Percentiles rank a stretch among this genome's conserved stretches.
Evolutionary conservation across 2,329 filamentous ascomycete genomes (phyloP).

Genomic region (Davidsoniella virescens): DNA sequence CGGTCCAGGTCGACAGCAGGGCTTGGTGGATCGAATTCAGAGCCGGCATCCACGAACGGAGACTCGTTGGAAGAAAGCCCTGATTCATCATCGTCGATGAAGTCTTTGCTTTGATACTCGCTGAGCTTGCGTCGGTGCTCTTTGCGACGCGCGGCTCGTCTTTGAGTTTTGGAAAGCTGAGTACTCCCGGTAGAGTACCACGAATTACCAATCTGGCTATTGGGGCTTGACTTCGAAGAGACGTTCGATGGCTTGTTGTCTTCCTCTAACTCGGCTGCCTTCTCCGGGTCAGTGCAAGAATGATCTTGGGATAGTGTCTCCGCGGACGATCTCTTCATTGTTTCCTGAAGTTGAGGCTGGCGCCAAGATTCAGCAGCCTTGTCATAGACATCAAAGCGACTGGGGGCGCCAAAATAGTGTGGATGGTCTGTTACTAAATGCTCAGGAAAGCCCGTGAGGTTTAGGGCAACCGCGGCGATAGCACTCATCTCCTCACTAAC

Average conservation of each 20-base stretch:
- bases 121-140: background rate
- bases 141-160: background rate
- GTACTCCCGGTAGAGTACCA: conserved; percentile 1
- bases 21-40: too few species aligned
- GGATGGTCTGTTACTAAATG: conserved; percentile 4
- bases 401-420: conserved; percentile 4
- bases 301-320: too few species aligned
- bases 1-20: background rate
- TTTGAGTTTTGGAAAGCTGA: conserved; percentile 1
- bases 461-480: conserved; percentile 6
- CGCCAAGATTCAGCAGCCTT: conserved; percentile 3
- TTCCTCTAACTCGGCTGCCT: too few species aligned
- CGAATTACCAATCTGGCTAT: background rate
- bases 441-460: conserved; percentile 1
- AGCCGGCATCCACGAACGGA: too few species aligned
- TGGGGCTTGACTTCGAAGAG: too few species aligned
- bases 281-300: too few species aligned
- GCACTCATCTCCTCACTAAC: conserved; percentile 5
- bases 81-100: too few species aligned
- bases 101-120: too few species aligned
- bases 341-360: background rate
- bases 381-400: conserved; percentile 2
- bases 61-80: too few species aligned
- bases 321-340: too few species aligned
- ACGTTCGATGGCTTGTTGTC: too few species aligned